Percentiles rank a stretch among this genome's conserved stretches.
Conservation (phyloP, 768 basidiomycete genomes). For the Mycena haematopus region DNA sequence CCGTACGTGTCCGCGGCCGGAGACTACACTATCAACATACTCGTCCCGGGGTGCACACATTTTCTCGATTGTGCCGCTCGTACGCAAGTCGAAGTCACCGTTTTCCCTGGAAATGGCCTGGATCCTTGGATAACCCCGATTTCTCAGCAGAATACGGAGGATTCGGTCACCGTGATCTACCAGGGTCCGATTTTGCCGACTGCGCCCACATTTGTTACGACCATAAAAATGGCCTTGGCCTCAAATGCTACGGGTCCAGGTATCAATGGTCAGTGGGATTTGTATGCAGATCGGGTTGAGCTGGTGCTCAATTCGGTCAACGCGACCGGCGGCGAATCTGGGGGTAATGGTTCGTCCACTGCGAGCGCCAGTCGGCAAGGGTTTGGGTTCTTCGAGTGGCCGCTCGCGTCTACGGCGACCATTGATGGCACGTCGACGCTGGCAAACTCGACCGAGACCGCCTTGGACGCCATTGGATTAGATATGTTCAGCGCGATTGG, state of each 20-base stretch:
- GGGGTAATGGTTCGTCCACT: slow-evolving; percentile 39
- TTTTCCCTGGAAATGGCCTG: slow-evolving; percentile 77
- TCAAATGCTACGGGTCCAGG: slow-evolving; percentile 67
- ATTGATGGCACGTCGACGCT: slow-evolving; percentile 68
- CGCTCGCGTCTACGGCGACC: slow-evolving; percentile 49
- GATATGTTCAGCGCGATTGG: slow-evolving; percentile 69
- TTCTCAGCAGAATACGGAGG: slow-evolving; percentile 72
- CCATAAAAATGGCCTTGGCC: slow-evolving; percentile 77
- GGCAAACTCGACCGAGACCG: slow-evolving; percentile 73
- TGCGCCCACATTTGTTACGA: slow-evolving; percentile 71
- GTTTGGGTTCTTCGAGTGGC: slow-evolving; percentile 94
- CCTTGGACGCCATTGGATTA: slow-evolving; percentile 67
- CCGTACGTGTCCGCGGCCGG: slow-evolving; percentile 93
- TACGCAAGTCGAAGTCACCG: slow-evolving; percentile 82
- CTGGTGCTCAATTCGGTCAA: slow-evolving; percentile 73
- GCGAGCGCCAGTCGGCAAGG: slow-evolving; percentile 49
- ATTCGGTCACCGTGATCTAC: slow-evolving; percentile 72
- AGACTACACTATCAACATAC: slow-evolving; percentile 81
- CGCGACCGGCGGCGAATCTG: slow-evolving; percentile 41
- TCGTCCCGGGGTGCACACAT: slow-evolving; percentile 85
- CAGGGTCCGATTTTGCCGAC: slow-evolving; percentile 83
- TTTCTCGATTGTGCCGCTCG: slow-evolving; percentile 82
- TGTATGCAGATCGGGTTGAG: slow-evolving; percentile 90
- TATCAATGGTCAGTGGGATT: slow-evolving; percentile 70
- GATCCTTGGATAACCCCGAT: slow-evolving; percentile 72